A percentile compares a stretch with the other conserved stretches of the same genome.
These are phyloP conservation scores for Blastobotrys attinorum DNA, from an alignment of 805 yeast species.

Conservation along the genomic window DNA sequence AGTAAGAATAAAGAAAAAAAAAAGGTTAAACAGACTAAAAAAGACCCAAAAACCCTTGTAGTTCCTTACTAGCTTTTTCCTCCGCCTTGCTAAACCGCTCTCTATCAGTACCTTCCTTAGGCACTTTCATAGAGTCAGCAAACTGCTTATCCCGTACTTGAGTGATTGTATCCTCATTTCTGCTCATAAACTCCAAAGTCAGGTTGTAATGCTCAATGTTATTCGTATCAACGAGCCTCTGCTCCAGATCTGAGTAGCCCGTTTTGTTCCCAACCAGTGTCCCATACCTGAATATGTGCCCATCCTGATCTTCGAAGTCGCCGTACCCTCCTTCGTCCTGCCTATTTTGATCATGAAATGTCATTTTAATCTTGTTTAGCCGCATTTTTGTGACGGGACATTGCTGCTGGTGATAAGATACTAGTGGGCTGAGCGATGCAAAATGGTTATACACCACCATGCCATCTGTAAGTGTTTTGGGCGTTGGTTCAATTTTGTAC, in stretches of 20 bases:
- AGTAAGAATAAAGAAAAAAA: too few relatives aligned
- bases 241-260: constrained; percentile 2
- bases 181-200: constrained; percentile 8
- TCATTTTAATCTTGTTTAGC: constrained; percentile 19
- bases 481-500: constrained; percentile 2
- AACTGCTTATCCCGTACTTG: constrained; percentile 5
- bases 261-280: background rate
- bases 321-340: background rate
- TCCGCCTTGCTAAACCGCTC: constrained; percentile 5
- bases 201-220: constrained; percentile 4
- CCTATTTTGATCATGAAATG: constrained; percentile 21
- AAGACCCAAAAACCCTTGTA: constrained; percentile 4
- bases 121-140: constrained; percentile 4
- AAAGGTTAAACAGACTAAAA: too few relatives aligned
- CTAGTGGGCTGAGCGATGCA: constrained; percentile 17
- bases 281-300: constrained; percentile 2
- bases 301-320: constrained; percentile 2
- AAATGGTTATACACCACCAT: constrained; percentile 9
- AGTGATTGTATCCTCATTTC: constrained; percentile 11
- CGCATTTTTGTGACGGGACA: constrained; percentile 29
- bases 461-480: background rate
- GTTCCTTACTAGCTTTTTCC: background rate
- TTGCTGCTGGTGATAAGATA: constrained; percentile 23
- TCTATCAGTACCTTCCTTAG: constrained; percentile 1
- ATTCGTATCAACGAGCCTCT: background rate